Evolutionary conservation across 2,329 filamentous ascomycete genomes (phyloP), one percentile per base, ranked within the genome.

Genomic region (Fusarium sp.): DNA sequence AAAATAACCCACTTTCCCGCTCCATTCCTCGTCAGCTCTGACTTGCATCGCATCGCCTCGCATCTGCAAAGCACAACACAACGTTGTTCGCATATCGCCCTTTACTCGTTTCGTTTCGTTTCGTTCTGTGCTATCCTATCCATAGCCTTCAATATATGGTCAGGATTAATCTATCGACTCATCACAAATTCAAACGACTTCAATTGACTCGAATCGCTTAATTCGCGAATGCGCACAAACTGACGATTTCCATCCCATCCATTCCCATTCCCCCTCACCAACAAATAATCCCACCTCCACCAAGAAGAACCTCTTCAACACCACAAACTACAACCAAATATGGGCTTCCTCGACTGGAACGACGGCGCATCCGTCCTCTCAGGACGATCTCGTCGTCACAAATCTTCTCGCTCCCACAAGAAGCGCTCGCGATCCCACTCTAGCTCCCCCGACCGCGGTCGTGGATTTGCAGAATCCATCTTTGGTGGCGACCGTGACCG

Each of bases 391-490:
- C 71, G 73, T 34, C 73, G 72, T 47, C 74, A 73, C 54, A 73
- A 72, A 45, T 73, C 72, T 43, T 76, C 77, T 39, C 75, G 75
- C 54, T 76, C 76, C 39, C 75, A 70, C 52, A 79, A 78, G 71
- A 80, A 79, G 72, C 76, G 69, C 55, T 81, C 79, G 57, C 78
- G 80, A 50, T 84, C 80, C 55, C 76, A 78, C 64, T 78, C 77
- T 54, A 76, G 76, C 70, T 79, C 78, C 46, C 77, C 75, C 55
- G 69, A 71, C 63, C 75, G 77, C 57, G 71, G 69, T 11, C 72
- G 72, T 52, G 81, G 78, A 54, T 69, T 77, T 50, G 72, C 73
- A 62, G 76, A 74, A 57, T 78, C 78, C 26, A 67, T 79, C 47
- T 77, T 80, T 60, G 76, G 76, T 64, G 73, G 73, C 57, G 72